phyloP scores from a whole-genome alignment of 2,329 filamentous ascomycete genomes.

The Diaporthe citrichinensis region DNA sequence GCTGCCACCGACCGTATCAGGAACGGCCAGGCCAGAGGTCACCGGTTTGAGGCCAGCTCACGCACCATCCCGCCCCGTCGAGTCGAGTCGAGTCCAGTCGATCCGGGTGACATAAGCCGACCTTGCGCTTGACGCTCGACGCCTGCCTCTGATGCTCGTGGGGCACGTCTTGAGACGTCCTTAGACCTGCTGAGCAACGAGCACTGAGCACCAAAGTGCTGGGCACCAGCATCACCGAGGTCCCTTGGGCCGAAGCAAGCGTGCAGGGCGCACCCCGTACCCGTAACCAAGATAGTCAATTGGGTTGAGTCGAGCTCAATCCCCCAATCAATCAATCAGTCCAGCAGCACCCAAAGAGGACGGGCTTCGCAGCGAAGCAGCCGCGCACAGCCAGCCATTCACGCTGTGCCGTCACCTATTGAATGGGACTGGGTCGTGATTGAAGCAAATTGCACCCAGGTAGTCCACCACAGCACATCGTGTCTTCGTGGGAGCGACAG shows the following conservation, averaged over 20 bases:
- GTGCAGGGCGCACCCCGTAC: conserved; percentile 17
- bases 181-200: not conserved
- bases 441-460: not conserved
- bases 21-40: conserved; percentile 30
- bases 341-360: not conserved
- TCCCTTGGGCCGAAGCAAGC: conserved; percentile 13
- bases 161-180: not conserved
- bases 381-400: not conserved
- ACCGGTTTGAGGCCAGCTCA: conserved; percentile 4
- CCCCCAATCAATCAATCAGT: not conserved
- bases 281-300: conserved; percentile 25
- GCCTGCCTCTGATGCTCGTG: not conserved
- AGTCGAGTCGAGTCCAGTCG: not conserved
- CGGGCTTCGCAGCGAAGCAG: not conserved
- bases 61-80: not conserved
- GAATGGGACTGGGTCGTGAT: conserved; percentile 17
- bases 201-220: not conserved
- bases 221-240: not conserved
- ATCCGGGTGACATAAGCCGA: conserved; percentile 6
- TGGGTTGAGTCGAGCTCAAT: not conserved
- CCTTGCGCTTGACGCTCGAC: not conserved
- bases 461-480: not conserved
- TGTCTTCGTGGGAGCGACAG: conserved; percentile 5
- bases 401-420: conserved; percentile 7
- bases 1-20: conserved; percentile 18